Evolutionary conservation across 805 yeast species (phyloP).

Genomic region (Myxozyma melibiosi): DNA sequence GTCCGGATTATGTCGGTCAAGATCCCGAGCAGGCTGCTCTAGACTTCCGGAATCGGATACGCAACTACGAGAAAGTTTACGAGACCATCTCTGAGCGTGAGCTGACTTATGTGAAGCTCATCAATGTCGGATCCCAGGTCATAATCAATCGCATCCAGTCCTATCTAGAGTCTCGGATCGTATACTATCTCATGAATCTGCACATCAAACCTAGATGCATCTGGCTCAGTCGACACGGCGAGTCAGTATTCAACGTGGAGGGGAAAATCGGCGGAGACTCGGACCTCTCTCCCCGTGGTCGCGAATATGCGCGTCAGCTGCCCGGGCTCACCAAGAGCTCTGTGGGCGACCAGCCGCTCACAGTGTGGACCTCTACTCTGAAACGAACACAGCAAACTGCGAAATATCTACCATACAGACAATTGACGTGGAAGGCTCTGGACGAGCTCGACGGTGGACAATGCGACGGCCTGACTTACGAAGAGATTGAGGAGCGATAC

Average conservation of each 20-base stretch:
- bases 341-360: slow-evolving; percentile 57
- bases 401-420: slow-evolving; percentile 72
- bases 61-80: slow-evolving; percentile 71
- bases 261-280: slow-evolving; percentile 98
- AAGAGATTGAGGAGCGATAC: slow-evolving; percentile 77
- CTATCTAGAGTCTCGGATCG: slow-evolving; percentile 88
- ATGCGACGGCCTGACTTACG: slow-evolving; percentile 96
- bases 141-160: slow-evolving; percentile 84
- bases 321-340: slow-evolving; percentile 73
- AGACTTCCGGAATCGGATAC: slow-evolving; percentile 75
- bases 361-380: slow-evolving; percentile 95
- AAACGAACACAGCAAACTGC: slow-evolving; percentile 93
- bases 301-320: slow-evolving; percentile 76
- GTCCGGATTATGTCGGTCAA: slow-evolving; percentile 74
- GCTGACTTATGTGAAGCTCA: slow-evolving; percentile 80
- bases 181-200: slow-evolving; percentile 92
- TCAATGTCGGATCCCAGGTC: slow-evolving; percentile 86
- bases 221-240: slow-evolving; percentile 96
- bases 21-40: slow-evolving; percentile 71
- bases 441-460: slow-evolving; percentile 98
- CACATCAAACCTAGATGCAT: slow-evolving; percentile 90
- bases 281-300: slow-evolving; percentile 78
- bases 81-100: slow-evolving; percentile 67
- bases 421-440: slow-evolving; percentile 92
- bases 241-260: slow-evolving; percentile 84